Base-by-base conservation (phyloP, 225 moss, liverwort and hornwort species). In the Bryum argenteum region DNA sequence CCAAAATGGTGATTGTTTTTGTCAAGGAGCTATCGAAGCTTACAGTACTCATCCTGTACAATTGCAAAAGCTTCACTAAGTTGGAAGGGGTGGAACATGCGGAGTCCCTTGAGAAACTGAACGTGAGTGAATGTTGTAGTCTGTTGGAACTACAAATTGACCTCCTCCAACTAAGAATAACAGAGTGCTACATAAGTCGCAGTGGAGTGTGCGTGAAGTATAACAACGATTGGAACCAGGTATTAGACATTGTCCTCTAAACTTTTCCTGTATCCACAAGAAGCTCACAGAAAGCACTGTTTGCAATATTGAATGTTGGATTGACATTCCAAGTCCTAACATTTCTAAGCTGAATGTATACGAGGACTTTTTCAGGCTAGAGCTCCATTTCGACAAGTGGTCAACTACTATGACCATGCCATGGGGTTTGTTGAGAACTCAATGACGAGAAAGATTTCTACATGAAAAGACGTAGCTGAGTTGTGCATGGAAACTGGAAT, bases 371-470 rank as follows among this genome's bases (percentile, higher is more conserved):
- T 18, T 6, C 66, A 76, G 83, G 59, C 0, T 66, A 74, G 61
- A 72, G 72, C 72, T 8, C 68, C 76, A 44, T 48, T 22, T 72
- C 52, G 13, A 18, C 80, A 83, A 23, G 1, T 80, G 8, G 52
- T 77, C 0, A 77, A 77, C 12, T 77, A 77, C 74, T 80, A 84
- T 17, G 80, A 80, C 64, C 70, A 73, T 47, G 20, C 69, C 1
- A 13, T 84, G 1, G 77, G 65, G 26, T 77, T 84, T 12, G 39
- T 38, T n/a, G 56, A 66, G 0, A 77, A 80, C 60, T 43, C 28
- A 19, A 84, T 84, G 77, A 55, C 70, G 0, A 60, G 66, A 33
- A 33, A 33, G 33, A 33, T 74, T n/a, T 8, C 2, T 11, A 65
- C 72, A 22, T 11, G 14, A 23, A 0, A 80, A 71, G 0, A 73